Evolutionary conservation across 73 alveolate genomes (phyloP).

Genomic region (Durusdinium trenchii): DNA sequence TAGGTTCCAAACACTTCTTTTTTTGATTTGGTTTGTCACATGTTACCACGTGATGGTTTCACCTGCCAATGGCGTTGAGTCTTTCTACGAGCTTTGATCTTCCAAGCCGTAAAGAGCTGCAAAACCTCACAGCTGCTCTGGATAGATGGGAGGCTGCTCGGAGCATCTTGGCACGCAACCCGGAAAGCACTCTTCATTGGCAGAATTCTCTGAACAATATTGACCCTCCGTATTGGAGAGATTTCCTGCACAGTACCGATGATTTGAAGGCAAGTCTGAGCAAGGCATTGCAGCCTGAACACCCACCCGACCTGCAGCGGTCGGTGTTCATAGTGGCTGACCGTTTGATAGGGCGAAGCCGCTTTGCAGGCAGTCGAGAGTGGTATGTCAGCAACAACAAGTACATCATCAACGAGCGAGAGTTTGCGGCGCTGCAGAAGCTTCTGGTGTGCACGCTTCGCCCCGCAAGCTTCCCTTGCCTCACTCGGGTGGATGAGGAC

Average conservation of each 20-base stretch:
- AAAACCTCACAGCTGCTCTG: background rate
- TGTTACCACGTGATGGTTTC: background rate
- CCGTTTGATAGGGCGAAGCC: constrained; percentile 41
- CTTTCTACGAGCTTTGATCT: background rate
- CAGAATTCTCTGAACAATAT: background rate
- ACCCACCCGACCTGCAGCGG: background rate
- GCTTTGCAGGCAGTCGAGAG: background rate
- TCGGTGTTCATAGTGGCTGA: background rate
- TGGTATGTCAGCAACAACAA: background rate
- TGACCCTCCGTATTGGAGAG: constrained; percentile 37
- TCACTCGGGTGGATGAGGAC: background rate
- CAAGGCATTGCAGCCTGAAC: background rate
- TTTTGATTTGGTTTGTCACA: too few species aligned
- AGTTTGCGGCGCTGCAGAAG: constrained; percentile 25
- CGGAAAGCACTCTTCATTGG: background rate
- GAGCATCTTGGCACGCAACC: background rate
- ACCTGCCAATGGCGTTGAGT: background rate
- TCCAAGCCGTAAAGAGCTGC: constrained; percentile 1
- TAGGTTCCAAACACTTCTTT: too few species aligned
- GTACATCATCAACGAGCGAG: background rate
- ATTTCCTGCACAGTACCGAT: constrained; percentile 28
- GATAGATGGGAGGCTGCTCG: background rate
- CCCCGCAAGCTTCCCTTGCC: background rate
- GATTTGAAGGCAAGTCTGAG: background rate
- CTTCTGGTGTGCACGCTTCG: background rate